Conservation (phyloP, 495 filamentous ascomycete species). For the Neurospora sp. region DNA sequence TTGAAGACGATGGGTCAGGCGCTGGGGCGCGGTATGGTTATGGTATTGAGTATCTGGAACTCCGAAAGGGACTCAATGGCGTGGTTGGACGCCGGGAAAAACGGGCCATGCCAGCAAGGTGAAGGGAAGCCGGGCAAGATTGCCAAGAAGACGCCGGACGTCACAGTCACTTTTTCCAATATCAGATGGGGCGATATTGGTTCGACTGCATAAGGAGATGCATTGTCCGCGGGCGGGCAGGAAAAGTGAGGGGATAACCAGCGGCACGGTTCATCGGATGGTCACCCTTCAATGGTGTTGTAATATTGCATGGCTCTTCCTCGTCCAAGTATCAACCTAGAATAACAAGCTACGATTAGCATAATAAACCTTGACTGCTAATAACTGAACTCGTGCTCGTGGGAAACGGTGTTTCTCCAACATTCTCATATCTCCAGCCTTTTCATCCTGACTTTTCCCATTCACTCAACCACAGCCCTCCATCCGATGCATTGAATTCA, state of each 20-base stretch:
- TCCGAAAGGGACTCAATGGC: conserved; percentile 48
- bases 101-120: conserved; percentile 51
- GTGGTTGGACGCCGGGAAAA: conserved; percentile 48
- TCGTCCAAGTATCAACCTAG: background rate
- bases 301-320: background rate
- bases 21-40: conserved; percentile 52
- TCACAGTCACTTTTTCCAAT: conserved; percentile 50
- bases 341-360: background rate
- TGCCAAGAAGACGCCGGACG: conserved; percentile 31
- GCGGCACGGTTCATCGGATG: background rate
- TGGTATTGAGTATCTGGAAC: conserved; percentile 58
- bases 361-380: background rate
- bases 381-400: background rate
- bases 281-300: background rate
- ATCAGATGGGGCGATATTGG: conserved; percentile 56
- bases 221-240: background rate
- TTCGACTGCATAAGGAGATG: conserved; percentile 26
- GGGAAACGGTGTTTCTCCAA: background rate
- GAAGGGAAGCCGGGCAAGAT: conserved; percentile 42
- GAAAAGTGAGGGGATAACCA: background rate
- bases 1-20: conserved; percentile 47
- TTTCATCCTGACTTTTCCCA: background rate
- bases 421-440: background rate
- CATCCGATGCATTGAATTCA: background rate
- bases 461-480: background rate